phyloP scores from a whole-genome alignment of 208 protist species.

The Leishmania lainsoni region DNA sequence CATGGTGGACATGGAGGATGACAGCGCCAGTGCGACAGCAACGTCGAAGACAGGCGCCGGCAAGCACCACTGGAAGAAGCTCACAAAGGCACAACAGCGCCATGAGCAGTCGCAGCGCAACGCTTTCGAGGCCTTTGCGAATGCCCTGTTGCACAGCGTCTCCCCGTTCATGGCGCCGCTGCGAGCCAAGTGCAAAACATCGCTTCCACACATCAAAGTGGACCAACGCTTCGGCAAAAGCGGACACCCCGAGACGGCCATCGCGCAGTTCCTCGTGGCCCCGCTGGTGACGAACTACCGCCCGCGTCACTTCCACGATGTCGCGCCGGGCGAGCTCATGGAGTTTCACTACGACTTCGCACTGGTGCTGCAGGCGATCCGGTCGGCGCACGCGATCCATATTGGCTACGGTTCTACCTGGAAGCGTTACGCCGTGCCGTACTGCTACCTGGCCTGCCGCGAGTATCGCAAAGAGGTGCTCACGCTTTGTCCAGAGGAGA shows the following conservation, averaged over 20 bases:
- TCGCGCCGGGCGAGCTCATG: constrained; percentile 85
- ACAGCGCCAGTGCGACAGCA: constrained; percentile 18
- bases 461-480: constrained; percentile 85
- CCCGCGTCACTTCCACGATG: constrained; percentile 87
- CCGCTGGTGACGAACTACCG: constrained; percentile 89
- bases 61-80: constrained; percentile 87
- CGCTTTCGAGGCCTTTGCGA: constrained; percentile 89
- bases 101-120: constrained; percentile 84
- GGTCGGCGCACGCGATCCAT: constrained; percentile 53
- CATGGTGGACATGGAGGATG: constrained; percentile 19
- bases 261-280: constrained; percentile 86
- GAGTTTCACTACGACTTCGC: constrained; percentile 90
- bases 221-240: constrained; percentile 89
- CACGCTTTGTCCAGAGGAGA: constrained; percentile 81
- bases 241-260: constrained; percentile 83
- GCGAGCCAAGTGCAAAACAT: constrained; percentile 69
- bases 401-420: constrained; percentile 86
- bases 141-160: constrained; percentile 81
- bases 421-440: constrained; percentile 89
- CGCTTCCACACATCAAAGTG: constrained; percentile 87
- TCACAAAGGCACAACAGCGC: constrained; percentile 79
- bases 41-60: constrained; percentile 48
- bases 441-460: constrained; percentile 70
- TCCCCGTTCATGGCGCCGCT: constrained; percentile 88
- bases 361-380: constrained; percentile 64